Evolutionary conservation across 306 rosid genomes (phyloP), one percentile per base, ranked within the genome.

Genomic region (Cucurbita pepo): DNA sequence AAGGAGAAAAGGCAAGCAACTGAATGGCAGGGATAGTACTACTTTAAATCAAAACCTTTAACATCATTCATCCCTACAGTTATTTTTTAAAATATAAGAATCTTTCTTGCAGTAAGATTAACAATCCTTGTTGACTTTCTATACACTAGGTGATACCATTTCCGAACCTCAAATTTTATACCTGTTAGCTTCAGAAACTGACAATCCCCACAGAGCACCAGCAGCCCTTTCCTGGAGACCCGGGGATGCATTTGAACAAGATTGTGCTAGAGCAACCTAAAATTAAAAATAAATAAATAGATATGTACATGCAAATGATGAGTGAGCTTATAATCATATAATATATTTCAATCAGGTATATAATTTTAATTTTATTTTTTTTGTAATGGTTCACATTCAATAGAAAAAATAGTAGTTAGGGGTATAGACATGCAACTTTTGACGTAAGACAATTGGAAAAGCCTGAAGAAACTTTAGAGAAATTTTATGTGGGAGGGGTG

Each of bases 151-250:
- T 14, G 56, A 25, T 34, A 51, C 37, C 30, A 50, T 69, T 43
- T 69, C 56, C 19, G 10, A 69, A 36, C 30, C 74, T 34, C 59
- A 69, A 69, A 30, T 30, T 51, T 1, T 10, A 74, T 83, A 95
- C 99, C 99, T 95, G 75, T 95, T 95, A 78, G 95, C 90, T 88
- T 95, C 99, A 21, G 99, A 95, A 78, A 95, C 97, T 30, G 99
- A 95, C 83, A 95, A 79, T 84, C 99, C 99, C 99, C 99, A 95
- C 55, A 95, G 96, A 78, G 99, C 99, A 83, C 99, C 99, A 52
- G 99, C 99, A 71, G 99, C 99, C 83, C 99, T 88, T 86, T 95
- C 99, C 80, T 95, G 99, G 82, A 95, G 97, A 76, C 97, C 99
- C 8, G 96, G 88, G 72, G 99, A 95, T 78, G 92, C 99, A 79